These are phyloP conservation scores for Boletellus dicymbophilus DNA, from an alignment of 1,284 basidiomycete species.

Conservation along the genomic window DNA sequence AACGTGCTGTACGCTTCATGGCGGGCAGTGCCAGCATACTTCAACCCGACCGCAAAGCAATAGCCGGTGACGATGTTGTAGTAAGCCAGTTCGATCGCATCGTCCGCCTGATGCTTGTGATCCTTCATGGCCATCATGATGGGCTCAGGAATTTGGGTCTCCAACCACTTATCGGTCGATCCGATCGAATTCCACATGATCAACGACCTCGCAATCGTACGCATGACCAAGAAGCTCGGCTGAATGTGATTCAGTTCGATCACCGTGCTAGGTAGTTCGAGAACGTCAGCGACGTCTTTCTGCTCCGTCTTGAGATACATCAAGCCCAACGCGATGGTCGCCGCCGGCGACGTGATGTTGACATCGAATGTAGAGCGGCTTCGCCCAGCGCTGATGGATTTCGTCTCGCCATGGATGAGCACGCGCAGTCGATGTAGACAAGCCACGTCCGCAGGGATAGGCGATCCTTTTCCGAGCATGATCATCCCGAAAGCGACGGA, in stretches of 20 bases:
- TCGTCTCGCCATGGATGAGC: constrained; percentile 73
- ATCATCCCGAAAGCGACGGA: constrained; percentile 94
- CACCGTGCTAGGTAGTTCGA: constrained; percentile 81
- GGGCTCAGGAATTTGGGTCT: constrained; percentile 70
- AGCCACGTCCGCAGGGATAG: constrained; percentile 73
- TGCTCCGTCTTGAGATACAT: constrained; percentile 91
- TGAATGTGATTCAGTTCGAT: constrained; percentile 83
- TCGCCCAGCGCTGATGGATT: constrained; percentile 37
- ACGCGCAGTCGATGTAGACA: constrained; percentile 67
- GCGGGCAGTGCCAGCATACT: constrained; percentile 90
- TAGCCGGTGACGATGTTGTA: constrained; percentile 89
- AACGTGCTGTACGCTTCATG: constrained; percentile 86
- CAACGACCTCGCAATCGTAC: constrained; percentile 77
- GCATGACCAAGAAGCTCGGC: constrained; percentile 84
- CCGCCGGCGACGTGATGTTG: constrained; percentile 88
- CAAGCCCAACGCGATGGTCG: constrained; percentile 87
- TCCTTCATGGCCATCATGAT: constrained; percentile 62
- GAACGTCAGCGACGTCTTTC: constrained; percentile 81
- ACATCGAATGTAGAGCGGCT: constrained; percentile 68
- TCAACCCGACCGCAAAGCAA: constrained; percentile 90
- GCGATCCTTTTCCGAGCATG: constrained; percentile 87
- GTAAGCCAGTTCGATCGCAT: constrained; percentile 83
- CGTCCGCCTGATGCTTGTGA: constrained; percentile 60
- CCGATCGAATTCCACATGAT: constrained; percentile 88
- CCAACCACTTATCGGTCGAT: constrained; percentile 80